A percentile compares a stretch with the other conserved stretches of the same genome.
Conservation (phyloP, 306 rosid species). For the Lotus japonicus region DNA sequence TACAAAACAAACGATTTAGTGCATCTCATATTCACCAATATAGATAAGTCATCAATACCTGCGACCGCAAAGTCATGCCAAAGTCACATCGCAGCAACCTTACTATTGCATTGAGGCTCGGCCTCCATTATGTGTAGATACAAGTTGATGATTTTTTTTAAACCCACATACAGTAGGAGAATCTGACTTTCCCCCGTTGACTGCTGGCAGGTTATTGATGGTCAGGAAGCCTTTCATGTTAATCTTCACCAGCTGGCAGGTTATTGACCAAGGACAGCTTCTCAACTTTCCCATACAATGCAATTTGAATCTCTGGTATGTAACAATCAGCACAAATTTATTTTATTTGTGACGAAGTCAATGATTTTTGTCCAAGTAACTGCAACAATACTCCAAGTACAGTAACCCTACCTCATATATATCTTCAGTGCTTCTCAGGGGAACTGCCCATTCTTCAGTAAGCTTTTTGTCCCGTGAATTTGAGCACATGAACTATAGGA, state of each 20-base stretch:
- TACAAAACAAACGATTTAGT: constrained; percentile 16
- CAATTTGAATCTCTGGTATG: constrained; percentile 67
- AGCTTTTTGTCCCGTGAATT: constrained; percentile 87
- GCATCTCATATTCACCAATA: background rate
- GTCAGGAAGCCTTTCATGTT: constrained; percentile 80
- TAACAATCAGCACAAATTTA: constrained; percentile 5
- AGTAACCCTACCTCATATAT: constrained; percentile 61
- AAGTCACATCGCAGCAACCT: too few relatives aligned
- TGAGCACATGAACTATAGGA: constrained; percentile 81
- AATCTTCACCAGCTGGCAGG: constrained; percentile 61
- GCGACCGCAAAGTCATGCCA: too few relatives aligned
- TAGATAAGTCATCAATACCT: too few relatives aligned
- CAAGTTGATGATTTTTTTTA: background rate
- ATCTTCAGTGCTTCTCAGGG: constrained; percentile 68
- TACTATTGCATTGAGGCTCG: too few relatives aligned
- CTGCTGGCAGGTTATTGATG: constrained; percentile 95
- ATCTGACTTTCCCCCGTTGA: constrained; percentile 84
- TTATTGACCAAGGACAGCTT: constrained; percentile 94
- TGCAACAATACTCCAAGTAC: background rate
- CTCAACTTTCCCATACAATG: constrained; percentile 84
- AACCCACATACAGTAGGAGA: constrained; percentile 74
- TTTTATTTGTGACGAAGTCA: background rate
- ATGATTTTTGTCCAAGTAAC: background rate
- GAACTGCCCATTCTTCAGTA: constrained; percentile 86
- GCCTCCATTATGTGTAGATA: background rate